A percentile compares a stretch with the other conserved stretches of the same genome.
These are phyloP conservation scores for Phytophthora chlamydospora DNA, from an alignment of 352 stramenopile genomes.

Conservation along the genomic window DNA sequence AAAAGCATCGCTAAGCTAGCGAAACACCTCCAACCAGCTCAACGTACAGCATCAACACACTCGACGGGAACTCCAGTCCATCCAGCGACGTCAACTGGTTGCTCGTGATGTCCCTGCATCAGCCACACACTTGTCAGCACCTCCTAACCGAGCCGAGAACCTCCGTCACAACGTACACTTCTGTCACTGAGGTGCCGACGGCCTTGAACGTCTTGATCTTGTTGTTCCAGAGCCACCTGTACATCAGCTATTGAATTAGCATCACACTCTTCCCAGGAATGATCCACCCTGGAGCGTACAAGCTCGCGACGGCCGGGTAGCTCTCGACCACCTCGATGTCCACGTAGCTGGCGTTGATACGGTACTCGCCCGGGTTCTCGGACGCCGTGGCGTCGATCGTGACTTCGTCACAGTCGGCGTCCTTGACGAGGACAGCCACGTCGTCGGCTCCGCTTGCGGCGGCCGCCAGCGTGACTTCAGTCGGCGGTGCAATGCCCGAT, in stretches of 20 bases:
- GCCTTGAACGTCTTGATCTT: constrained; percentile 46
- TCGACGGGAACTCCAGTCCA: constrained; percentile 33
- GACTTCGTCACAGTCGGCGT: constrained; percentile 32
- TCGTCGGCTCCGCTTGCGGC: constrained; percentile 26
- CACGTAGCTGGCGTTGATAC: constrained; percentile 40
- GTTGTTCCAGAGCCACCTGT: constrained; percentile 52
- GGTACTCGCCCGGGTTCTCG: constrained; percentile 29
- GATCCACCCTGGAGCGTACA: constrained; percentile 12
- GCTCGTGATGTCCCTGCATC: constrained; percentile 28
- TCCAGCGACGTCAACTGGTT: constrained; percentile 39
- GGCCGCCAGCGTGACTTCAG: constrained; percentile 28
- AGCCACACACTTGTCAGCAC: constrained; percentile 19
- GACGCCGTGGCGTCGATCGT: constrained; percentile 24
- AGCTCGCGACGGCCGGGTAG: constrained; percentile 33
- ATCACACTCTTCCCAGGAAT: background rate
- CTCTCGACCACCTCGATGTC: constrained; percentile 36
- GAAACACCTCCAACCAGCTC: background rate
- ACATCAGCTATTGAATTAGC: background rate
- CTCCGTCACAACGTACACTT: constrained; percentile 42
- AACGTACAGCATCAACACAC: constrained; percentile 30
- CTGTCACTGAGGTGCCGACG: constrained; percentile 36
- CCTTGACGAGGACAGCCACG: constrained; percentile 34
- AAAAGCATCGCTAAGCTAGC: constrained; percentile 14
- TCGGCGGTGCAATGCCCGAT: constrained; percentile 28
- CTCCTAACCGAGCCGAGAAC: background rate